These are phyloP conservation scores for Thermothelomyces thermophilus DNA, from an alignment of 2,329 filamentous ascomycete genomes.

Conservation along the genomic window DNA sequence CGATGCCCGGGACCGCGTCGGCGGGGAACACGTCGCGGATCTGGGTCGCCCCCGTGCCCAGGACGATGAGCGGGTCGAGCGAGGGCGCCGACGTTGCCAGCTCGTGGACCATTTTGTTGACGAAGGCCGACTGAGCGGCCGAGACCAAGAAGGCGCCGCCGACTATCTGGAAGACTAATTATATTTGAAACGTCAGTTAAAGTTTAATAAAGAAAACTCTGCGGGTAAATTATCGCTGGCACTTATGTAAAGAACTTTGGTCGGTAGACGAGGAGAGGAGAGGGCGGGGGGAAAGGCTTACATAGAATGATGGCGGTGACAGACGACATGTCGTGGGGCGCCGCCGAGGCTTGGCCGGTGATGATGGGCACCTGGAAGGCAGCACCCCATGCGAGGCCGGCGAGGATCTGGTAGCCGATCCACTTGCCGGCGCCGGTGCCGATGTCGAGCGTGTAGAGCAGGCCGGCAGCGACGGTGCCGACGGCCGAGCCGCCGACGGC, in stretches of 20 bases:
- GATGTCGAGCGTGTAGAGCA: slow-evolving; percentile 33
- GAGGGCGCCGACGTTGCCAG: slow-evolving; percentile 27
- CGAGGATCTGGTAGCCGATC: slow-evolving; percentile 43
- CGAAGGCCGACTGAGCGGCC: slow-evolving; percentile 35
- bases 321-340: slow-evolving; percentile 26
- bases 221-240: too few species aligned
- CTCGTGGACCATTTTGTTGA: slow-evolving; percentile 29
- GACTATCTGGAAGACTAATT: slow-evolving; percentile 35
- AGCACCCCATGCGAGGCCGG: slow-evolving; percentile 35
- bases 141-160: slow-evolving; percentile 41
- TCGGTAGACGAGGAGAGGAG: too few species aligned
- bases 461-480: slow-evolving; percentile 31
- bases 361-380: slow-evolving; percentile 39
- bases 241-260: too few species aligned
- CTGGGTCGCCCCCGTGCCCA: slow-evolving; percentile 41
- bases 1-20: slow-evolving; percentile 42
- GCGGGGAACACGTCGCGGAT: slow-evolving; percentile 43
- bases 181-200: too few species aligned
- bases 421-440: slow-evolving; percentile 31
- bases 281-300: slow-evolving; percentile 12
- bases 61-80: slow-evolving; percentile 29
- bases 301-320: slow-evolving; percentile 28
- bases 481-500: slow-evolving; percentile 34
- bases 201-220: too few species aligned
- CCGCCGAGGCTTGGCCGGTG: slow-evolving; percentile 31